Percentiles rank a stretch among this genome's conserved stretches.
Evolutionary conservation across 805 yeast genomes (phyloP).

Genomic region (Candida argentea): DNA sequence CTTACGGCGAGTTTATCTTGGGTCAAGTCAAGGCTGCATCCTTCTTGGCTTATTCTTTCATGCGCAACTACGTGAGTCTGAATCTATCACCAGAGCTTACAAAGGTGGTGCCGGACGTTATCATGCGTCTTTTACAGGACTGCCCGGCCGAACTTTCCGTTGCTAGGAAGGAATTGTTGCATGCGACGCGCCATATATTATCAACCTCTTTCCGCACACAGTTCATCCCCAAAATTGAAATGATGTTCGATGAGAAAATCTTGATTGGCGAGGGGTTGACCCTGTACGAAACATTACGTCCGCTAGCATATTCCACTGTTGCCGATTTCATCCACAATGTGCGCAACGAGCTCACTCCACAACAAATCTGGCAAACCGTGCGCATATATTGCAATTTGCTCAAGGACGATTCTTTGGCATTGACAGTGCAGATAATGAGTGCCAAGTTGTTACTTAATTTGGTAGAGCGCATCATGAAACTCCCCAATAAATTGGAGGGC

Average conservation of each 20-base stretch:
- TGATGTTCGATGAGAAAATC: constrained; percentile 77
- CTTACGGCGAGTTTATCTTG: constrained; percentile 78
- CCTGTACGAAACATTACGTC: constrained; percentile 79
- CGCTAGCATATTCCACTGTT: constrained; percentile 87
- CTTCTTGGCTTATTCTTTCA: constrained; percentile 82
- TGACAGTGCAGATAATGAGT: constrained; percentile 93
- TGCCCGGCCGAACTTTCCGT: constrained; percentile 90
- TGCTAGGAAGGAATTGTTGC: constrained; percentile 85
- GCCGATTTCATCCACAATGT: constrained; percentile 95
- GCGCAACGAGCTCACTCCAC: constrained; percentile 68
- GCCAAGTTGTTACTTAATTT: constrained; percentile 81
- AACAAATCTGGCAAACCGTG: constrained; percentile 83
- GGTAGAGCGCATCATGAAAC: constrained; percentile 76
- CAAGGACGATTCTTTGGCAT: constrained; percentile 71
- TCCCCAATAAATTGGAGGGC: constrained; percentile 74
- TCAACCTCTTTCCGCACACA: constrained; percentile 78
- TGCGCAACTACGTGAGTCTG: constrained; percentile 71
- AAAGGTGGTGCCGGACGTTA: constrained; percentile 73
- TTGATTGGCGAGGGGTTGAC: constrained; percentile 91
- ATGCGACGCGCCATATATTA: constrained; percentile 90
- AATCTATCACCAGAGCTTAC: constrained; percentile 33
- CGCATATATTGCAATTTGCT: constrained; percentile 70
- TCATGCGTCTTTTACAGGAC: constrained; percentile 79
- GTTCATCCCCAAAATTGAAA: constrained; percentile 77
- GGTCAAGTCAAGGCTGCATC: constrained; percentile 97